Evolutionary conservation across 345 rosid genomes (phyloP).

Genomic region (Populus davidiana): DNA sequence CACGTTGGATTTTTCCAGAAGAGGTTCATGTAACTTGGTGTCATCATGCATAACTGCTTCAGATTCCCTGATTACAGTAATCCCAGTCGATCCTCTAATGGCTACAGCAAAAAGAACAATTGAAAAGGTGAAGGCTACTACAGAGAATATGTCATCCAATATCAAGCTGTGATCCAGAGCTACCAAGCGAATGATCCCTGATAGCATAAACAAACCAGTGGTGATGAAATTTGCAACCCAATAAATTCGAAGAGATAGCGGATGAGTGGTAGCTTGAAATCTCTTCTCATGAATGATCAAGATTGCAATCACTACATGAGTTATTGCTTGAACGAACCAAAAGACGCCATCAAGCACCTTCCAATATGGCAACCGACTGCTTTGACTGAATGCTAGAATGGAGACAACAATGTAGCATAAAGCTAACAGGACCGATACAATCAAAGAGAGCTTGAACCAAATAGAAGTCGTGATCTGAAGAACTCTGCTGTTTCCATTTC

Average conservation of each 20-base stretch:
- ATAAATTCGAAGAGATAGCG: slow-evolving; percentile 57
- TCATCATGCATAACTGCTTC: slow-evolving; percentile 30
- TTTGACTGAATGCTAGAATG: slow-evolving; percentile 46
- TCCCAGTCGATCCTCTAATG: slow-evolving; percentile 70
- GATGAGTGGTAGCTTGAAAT: slow-evolving; percentile 58
- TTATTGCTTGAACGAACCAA: slow-evolving; percentile 73
- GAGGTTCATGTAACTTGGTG: slow-evolving; percentile 33
- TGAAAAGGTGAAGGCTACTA: slow-evolving; percentile 53
- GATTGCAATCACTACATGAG: slow-evolving; percentile 55
- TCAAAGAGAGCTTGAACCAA: slow-evolving; percentile 57
- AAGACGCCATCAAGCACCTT: slow-evolving; percentile 46
- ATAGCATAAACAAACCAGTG: slow-evolving; percentile 44
- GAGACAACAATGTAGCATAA: slow-evolving; percentile 42
- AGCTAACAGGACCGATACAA: slow-evolving; percentile 42
- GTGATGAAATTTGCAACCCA: slow-evolving; percentile 52
- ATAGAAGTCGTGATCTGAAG: slow-evolving; percentile 27
- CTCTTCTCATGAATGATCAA: slow-evolving; percentile 68
- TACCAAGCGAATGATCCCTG: slow-evolving; percentile 52
- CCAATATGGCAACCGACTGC: slow-evolving; percentile 27
- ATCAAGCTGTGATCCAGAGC: slow-evolving; percentile 28
- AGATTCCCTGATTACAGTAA: slow-evolving; percentile 28
- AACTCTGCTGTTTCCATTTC: slow-evolving; percentile 29
- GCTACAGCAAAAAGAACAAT: slow-evolving; percentile 47
- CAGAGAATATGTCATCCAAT: slow-evolving; percentile 56
- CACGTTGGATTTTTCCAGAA: slow-evolving; percentile 42